Evolutionary conservation across 805 yeast species (phyloP).

Genomic region (Grigorovia transvaalensis): DNA sequence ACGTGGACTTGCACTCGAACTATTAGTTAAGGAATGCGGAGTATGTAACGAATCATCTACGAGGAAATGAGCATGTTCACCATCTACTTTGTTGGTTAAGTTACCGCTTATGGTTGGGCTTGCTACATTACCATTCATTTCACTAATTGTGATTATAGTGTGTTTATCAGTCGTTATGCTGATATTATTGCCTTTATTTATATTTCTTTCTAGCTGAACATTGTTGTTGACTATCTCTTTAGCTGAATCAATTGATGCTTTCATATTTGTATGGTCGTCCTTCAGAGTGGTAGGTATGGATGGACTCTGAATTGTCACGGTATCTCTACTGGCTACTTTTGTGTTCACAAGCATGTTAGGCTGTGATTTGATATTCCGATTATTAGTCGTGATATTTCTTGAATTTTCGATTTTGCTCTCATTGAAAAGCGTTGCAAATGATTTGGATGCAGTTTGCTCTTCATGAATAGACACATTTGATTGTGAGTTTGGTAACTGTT

Average conservation of each 20-base stretch:
- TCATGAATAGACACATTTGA: not conserved
- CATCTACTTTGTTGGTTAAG: not conserved
- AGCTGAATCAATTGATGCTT: not conserved
- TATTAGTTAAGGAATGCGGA: slow-evolving; percentile 11
- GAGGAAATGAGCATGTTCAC: slow-evolving; percentile 49
- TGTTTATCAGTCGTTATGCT: not conserved
- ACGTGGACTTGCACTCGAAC: slow-evolving; percentile 16
- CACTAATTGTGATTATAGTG: not conserved
- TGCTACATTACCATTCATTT: not conserved
- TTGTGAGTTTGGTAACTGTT: not conserved
- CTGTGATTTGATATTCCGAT: not conserved
- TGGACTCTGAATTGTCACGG: not conserved
- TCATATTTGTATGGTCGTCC: not conserved
- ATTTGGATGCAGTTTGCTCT: not conserved
- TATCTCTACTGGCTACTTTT: not conserved
- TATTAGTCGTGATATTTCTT: not conserved
- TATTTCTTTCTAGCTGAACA: not conserved
- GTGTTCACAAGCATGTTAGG: not conserved
- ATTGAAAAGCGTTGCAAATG: not conserved
- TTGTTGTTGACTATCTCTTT: not conserved
- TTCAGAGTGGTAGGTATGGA: not conserved
- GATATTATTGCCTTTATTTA: no score
- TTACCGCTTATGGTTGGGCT: not conserved
- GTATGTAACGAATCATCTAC: slow-evolving; percentile 20
- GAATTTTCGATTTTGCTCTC: not conserved